Conservation (phyloP, 192 early-diverging fungal species). For the Coemansia guatemalensis region DNA sequence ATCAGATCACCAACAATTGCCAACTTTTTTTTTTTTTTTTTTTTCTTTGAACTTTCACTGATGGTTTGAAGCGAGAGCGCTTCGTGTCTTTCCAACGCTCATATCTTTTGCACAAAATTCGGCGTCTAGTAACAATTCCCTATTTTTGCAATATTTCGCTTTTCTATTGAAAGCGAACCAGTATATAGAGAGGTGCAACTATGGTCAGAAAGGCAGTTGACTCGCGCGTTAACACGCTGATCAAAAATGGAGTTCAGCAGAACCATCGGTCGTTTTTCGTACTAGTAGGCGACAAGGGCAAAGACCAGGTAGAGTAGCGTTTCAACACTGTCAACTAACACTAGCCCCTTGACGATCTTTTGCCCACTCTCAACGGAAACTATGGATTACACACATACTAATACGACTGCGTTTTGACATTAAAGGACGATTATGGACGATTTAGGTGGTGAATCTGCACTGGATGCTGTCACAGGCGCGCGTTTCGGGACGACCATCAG, state of each 20-base stretch:
- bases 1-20: no score
- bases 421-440: background rate
- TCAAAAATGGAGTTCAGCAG: slow-evolving; percentile 88
- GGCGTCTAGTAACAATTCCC: no score
- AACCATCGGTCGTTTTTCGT: slow-evolving; percentile 96
- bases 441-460: slow-evolving; percentile 92
- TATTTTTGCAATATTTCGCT: slow-evolving; percentile 2
- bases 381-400: background rate
- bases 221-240: slow-evolving; percentile 89
- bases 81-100: no score
- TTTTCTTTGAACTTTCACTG: no score
- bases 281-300: slow-evolving; percentile 92
- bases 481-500: slow-evolving; percentile 83
- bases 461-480: slow-evolving; percentile 94
- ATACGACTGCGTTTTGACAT: background rate
- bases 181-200: background rate
- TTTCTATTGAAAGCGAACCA: background rate
- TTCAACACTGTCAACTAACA: background rate
- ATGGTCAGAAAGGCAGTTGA: slow-evolving; percentile 91
- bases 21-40: no score
- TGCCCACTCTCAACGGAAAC: background rate
- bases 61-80: no score
- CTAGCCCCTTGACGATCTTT: background rate
- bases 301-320: slow-evolving; percentile 64
- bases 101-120: no score